Evolutionary conservation across 805 yeast genomes (phyloP), one percentile per base, ranked within the genome.

Genomic region (Saccharomycopsis olivae): DNA sequence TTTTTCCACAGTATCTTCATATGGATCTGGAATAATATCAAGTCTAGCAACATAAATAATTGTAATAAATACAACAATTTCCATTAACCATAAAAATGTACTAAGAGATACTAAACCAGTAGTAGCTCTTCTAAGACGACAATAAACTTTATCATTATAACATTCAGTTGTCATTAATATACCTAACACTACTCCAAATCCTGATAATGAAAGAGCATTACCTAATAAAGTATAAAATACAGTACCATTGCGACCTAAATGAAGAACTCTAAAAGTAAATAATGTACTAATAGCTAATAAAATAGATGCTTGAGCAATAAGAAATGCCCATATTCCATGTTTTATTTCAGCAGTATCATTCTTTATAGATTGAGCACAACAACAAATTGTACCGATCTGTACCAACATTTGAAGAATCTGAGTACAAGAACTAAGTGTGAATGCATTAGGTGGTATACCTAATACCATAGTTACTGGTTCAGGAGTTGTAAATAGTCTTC

Each of bases 21-120:
- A 20, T 4, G 43, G 43, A 27, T 41, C 43, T 29, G 44, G 47
- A 20, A 43, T 40, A 16, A 43, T 25, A 24, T 43, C 43, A 36
- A 40, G 29, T 23, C 28, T 18, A 14, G 49, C 34, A 6, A 46
- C 42, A 29, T 43, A 46, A 21, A 43, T 23, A 28, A 46, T 46
- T 10, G 49, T 46, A 8, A 40, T 14, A 10, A 40, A 43, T 6
- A 43, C 38, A 3, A 46, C 45, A 16, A 43, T 16, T 29, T 43
- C 49, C n/a, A 40, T 43, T 13, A 46, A 35, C 47, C 49, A 46
- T 13, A 43, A 14, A 31, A 46, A 46, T 17, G 47, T 35, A 32
- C 47, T 43, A 15, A 46, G 29, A 28, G 40, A 38, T 11, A 46
- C 47, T 18, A 46, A 19, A 3, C 45, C 47, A 5, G 43, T 43